A percentile compares a stretch with the other conserved stretches of the same genome.
Conservation (phyloP, 1,139 yeast species). For the Meyerozyma athensensis region DNA sequence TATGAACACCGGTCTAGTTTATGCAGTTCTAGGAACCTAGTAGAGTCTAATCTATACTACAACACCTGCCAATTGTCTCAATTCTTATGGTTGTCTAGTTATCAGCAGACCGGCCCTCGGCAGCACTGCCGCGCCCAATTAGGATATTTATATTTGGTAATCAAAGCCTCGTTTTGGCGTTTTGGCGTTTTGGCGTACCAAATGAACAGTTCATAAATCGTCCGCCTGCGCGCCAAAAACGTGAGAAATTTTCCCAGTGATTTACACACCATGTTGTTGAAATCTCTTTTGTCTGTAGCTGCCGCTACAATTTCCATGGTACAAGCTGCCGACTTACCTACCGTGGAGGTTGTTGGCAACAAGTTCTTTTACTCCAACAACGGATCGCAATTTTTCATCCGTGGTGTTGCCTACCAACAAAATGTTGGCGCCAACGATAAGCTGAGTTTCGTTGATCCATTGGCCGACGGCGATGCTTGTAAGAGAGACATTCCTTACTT, state of each 20-base stretch:
- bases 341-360: slow-evolving; percentile 62
- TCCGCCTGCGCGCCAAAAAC: background rate
- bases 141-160: slow-evolving; percentile 4
- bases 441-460: slow-evolving; percentile 17
- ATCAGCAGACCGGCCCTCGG: no score
- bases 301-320: slow-evolving; percentile 5
- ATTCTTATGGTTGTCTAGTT: no score
- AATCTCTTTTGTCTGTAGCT: slow-evolving; percentile 33
- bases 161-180: slow-evolving; percentile 3
- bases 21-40: no score
- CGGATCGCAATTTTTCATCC: slow-evolving; percentile 77
- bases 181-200: no score
- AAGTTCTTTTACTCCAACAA: slow-evolving; percentile 74
- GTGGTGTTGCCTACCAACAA: slow-evolving; percentile 76
- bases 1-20: no score
- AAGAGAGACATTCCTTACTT: slow-evolving; percentile 14
- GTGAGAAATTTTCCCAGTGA: background rate
- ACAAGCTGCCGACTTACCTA: slow-evolving; percentile 18
- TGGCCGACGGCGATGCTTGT: slow-evolving; percentile 18
- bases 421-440: slow-evolving; percentile 49
- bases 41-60: no score
- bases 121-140: slow-evolving; percentile 2
- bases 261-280: slow-evolving; percentile 47
- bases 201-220: background rate
- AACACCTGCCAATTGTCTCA: no score